Percentiles rank a stretch among this genome's conserved stretches.
These are phyloP conservation scores for Auxenochlorella pyrenoidosa DNA, from an alignment of 139 green algal species.

Conservation along the genomic window DNA sequence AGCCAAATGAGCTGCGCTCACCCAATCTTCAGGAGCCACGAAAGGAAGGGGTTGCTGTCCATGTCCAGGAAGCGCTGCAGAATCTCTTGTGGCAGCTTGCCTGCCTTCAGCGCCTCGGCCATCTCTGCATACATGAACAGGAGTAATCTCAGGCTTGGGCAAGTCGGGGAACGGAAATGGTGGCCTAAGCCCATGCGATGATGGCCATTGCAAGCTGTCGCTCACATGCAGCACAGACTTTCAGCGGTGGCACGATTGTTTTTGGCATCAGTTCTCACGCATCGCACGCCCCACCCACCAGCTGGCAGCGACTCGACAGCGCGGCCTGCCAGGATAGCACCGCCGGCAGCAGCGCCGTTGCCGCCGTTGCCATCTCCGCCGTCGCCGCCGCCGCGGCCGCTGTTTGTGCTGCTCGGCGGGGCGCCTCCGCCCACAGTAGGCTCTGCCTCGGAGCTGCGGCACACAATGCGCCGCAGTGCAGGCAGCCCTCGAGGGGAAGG, in stretches of 20 bases:
- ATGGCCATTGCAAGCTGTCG: too few species aligned
- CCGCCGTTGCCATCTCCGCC: slow-evolving; percentile 3
- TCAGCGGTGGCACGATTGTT: neutral
- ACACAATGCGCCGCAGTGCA: neutral
- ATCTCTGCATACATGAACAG: slow-evolving; percentile 60
- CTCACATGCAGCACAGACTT: too few species aligned
- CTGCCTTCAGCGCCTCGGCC: slow-evolving; percentile 62
- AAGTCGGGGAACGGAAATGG: neutral
- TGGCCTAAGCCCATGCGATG: too few species aligned
- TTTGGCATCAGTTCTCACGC: neutral
- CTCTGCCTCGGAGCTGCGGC: neutral
- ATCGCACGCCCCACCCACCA: neutral
- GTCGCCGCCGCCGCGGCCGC: slow-evolving; percentile 24
- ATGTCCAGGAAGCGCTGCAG: slow-evolving; percentile 83
- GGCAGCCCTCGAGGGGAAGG: neutral
- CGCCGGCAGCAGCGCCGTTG: neutral
- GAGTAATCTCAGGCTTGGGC: too few species aligned
- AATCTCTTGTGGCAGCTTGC: slow-evolving; percentile 67
- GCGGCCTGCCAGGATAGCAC: slow-evolving; percentile 44
- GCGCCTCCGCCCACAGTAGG: neutral
- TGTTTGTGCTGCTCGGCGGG: slow-evolving; percentile 3
- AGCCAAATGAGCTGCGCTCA: neutral
- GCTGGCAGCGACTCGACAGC: slow-evolving; percentile 51
- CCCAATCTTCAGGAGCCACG: slow-evolving; percentile 62
- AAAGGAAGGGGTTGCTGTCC: slow-evolving; percentile 68